phyloP scores from a whole-genome alignment of 441 rosid genomes.

The Cnidoscolus chayamansa region DNA sequence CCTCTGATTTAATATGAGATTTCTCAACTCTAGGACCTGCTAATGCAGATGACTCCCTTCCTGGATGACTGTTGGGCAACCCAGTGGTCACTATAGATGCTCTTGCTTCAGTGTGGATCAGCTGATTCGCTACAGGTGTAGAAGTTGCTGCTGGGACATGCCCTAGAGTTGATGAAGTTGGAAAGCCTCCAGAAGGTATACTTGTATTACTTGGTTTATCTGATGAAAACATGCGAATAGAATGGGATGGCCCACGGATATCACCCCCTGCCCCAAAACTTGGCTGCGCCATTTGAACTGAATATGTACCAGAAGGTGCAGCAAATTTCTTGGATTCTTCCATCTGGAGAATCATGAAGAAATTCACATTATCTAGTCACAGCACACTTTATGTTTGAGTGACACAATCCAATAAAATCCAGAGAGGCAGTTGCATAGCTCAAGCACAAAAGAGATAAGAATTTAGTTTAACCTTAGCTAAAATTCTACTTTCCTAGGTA shows the following conservation, averaged over 20 bases:
- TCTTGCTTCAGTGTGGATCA: conserved; percentile 41
- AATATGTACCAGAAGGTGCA: conserved; percentile 41
- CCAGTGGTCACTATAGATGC: conserved; percentile 34
- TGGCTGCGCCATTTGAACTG: conserved; percentile 48
- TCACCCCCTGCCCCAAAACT: conserved; percentile 37
- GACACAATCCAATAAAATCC: conserved; percentile 6
- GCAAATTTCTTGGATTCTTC: conserved; percentile 60
- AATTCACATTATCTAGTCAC: conserved; percentile 14
- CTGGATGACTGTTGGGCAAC: conserved; percentile 38
- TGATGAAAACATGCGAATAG: conserved; percentile 33
- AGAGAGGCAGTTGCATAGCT: background rate
- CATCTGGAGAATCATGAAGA: conserved; percentile 49
- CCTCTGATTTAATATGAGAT: conserved; percentile 44
- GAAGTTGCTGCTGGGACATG: conserved; percentile 39
- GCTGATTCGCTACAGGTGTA: conserved; percentile 37
- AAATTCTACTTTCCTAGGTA: background rate
- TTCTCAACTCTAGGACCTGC: conserved; percentile 46
- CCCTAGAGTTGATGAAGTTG: conserved; percentile 30
- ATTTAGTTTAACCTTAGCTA: no score
- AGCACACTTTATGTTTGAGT: background rate
- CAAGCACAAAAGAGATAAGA: no score
- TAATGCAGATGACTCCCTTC: conserved; percentile 44
- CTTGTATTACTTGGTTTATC: conserved; percentile 42
- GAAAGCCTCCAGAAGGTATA: conserved; percentile 41
- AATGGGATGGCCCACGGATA: conserved; percentile 38